These are phyloP conservation scores for Eucalyptus brandiana DNA, from an alignment of 345 rosid species.

Conservation along the genomic window DNA sequence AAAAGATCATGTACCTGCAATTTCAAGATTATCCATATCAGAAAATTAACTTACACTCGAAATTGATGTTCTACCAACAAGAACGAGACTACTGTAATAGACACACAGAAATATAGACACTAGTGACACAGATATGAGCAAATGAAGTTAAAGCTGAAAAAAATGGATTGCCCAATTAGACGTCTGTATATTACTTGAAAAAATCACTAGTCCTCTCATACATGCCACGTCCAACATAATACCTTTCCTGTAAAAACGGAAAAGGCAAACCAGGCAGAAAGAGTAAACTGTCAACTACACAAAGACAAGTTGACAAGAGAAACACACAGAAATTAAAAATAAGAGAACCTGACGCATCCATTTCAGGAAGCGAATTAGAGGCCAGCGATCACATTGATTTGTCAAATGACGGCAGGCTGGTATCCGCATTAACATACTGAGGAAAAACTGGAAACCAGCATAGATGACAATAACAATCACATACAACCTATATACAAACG, in stretches of 20 bases:
- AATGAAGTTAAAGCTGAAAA: background rate
- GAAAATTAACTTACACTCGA: background rate
- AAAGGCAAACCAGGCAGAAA: background rate
- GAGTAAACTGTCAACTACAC: background rate
- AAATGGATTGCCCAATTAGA: background rate
- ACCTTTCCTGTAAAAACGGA: slow-evolving; percentile 54
- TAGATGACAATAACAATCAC: slow-evolving; percentile 69
- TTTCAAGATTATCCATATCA: background rate
- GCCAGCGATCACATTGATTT: slow-evolving; percentile 74
- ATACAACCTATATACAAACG: slow-evolving; percentile 49
- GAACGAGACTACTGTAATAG: background rate
- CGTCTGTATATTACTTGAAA: slow-evolving; percentile 35
- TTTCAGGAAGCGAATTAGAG: slow-evolving; percentile 63
- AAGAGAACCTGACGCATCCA: slow-evolving; percentile 96
- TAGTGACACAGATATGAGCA: background rate
- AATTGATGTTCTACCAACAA: background rate
- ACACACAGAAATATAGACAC: background rate
- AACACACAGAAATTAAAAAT: background rate
- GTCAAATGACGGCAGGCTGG: slow-evolving; percentile 76
- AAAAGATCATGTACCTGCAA: slow-evolving; percentile 84
- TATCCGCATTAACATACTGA: slow-evolving; percentile 81
- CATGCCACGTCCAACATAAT: slow-evolving; percentile 97
- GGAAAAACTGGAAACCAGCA: slow-evolving; percentile 69
- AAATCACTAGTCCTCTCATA: slow-evolving; percentile 87
- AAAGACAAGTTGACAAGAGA: background rate